A percentile compares a stretch with the other conserved stretches of the same genome.
phyloP scores from a whole-genome alignment of 495 filamentous ascomycete genomes.

The Talaromyces ruber region DNA sequence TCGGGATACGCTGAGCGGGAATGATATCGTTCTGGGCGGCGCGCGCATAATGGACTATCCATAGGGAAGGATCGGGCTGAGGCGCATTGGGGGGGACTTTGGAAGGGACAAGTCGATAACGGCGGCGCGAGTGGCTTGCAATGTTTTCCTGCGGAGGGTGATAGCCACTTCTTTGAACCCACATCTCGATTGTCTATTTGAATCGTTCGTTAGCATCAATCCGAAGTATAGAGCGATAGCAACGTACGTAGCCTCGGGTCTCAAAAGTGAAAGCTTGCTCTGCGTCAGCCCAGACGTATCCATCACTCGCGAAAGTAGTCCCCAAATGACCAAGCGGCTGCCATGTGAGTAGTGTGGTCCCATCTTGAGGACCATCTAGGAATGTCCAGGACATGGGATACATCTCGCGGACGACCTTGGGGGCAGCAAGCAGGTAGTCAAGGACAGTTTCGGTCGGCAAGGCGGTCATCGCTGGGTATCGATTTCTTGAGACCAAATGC shows the following conservation, averaged over 20 bases:
- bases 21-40: constrained; percentile 64
- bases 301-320: constrained; percentile 75
- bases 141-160: constrained; percentile 56
- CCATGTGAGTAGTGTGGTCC: constrained; percentile 77
- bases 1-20: constrained; percentile 53
- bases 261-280: constrained; percentile 66
- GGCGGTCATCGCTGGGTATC: constrained; percentile 58
- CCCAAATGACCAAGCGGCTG: constrained; percentile 62
- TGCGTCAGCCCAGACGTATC: constrained; percentile 77
- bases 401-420: constrained; percentile 63
- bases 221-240: background rate
- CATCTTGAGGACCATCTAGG: constrained; percentile 71
- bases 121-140: constrained; percentile 65
- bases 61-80: constrained; percentile 69
- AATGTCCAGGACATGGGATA: constrained; percentile 89
- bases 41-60: constrained; percentile 88
- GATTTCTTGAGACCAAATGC: constrained; percentile 70
- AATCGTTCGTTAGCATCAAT: background rate
- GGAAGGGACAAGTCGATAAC: constrained; percentile 69
- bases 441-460: constrained; percentile 63
- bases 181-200: constrained; percentile 66
- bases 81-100: constrained; percentile 52
- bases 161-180: constrained; percentile 70
- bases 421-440: constrained; percentile 70
- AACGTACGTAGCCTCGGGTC: constrained; percentile 66